Percentiles rank a stretch among this genome's conserved stretches.
Conservation (phyloP, 2,329 filamentous ascomycete genomes). For the Colletotrichum nymphaeae region DNA sequence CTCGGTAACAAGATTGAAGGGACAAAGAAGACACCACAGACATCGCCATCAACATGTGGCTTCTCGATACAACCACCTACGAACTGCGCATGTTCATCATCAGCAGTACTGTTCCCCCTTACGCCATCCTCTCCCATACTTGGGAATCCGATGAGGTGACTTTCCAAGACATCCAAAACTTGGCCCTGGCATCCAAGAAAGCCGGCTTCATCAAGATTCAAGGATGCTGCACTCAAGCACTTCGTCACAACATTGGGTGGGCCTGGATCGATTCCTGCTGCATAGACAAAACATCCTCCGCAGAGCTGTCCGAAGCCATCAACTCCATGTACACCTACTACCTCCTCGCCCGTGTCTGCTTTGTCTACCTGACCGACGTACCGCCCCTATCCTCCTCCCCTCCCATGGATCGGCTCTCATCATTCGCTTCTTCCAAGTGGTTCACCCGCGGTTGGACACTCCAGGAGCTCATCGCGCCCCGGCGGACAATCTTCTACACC, state of each 20-base stretch:
- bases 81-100: conserved; percentile 20
- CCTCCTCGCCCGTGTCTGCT: conserved; percentile 34
- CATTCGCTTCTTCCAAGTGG: conserved; percentile 24
- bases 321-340: conserved; percentile 40
- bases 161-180: conserved; percentile 40
- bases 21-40: background rate
- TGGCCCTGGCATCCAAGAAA: background rate
- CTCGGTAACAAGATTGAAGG: background rate
- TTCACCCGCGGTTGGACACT: conserved; percentile 37
- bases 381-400: background rate
- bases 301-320: conserved; percentile 36
- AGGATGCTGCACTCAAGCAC: conserved; percentile 33
- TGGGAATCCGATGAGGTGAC: conserved; percentile 42
- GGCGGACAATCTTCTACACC: conserved; percentile 40
- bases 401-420: conserved; percentile 9
- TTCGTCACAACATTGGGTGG: conserved; percentile 27
- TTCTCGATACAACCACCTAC: conserved; percentile 28
- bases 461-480: conserved; percentile 40
- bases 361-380: conserved; percentile 36
- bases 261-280: conserved; percentile 36
- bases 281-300: conserved; percentile 34
- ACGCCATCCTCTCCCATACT: conserved; percentile 46
- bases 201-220: conserved; percentile 35
- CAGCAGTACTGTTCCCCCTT: conserved; percentile 35
- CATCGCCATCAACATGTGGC: conserved; percentile 24